phyloP scores from a whole-genome alignment of 2,329 filamentous ascomycete species.

The Sphaceloma murrayae region DNA sequence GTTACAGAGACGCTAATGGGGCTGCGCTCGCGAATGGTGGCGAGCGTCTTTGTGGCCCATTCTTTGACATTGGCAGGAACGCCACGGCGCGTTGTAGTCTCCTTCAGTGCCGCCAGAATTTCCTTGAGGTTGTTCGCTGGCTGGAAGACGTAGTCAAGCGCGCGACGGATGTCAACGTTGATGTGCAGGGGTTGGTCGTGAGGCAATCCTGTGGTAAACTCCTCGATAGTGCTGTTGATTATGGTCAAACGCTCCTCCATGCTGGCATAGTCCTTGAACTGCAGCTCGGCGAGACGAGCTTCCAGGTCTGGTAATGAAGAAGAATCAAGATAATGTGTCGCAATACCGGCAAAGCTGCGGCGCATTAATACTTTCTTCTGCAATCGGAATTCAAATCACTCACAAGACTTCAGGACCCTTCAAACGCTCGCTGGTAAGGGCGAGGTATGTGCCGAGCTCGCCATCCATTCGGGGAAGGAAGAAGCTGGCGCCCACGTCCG shows the following conservation, averaged over 20 bases:
- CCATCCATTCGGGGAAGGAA: conserved; percentile 89
- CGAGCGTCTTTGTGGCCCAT: conserved; percentile 72
- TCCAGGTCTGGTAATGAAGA: conserved; percentile 74
- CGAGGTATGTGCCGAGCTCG: conserved; percentile 79
- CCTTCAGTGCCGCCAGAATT: conserved; percentile 58
- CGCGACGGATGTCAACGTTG: conserved; percentile 57
- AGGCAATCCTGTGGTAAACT: conserved; percentile 80
- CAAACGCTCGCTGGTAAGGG: conserved; percentile 76
- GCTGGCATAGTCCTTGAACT: conserved; percentile 68
- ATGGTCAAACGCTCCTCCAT: conserved; percentile 55
- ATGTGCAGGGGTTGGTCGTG: conserved; percentile 55
- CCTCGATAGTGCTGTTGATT: conserved; percentile 82
- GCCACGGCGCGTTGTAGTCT: conserved; percentile 32
- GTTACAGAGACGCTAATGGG: conserved; percentile 81
- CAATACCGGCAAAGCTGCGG: conserved; percentile 64
- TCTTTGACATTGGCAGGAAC: conserved; percentile 45
- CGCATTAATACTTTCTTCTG: too few species aligned
- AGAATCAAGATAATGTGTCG: conserved; percentile 93
- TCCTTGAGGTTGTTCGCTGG: conserved; percentile 49
- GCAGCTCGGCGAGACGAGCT: conserved; percentile 74
- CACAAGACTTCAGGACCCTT: conserved; percentile 70
- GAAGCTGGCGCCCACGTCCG: conserved; percentile 92
- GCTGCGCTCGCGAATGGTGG: conserved; percentile 66
- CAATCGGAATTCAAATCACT: conserved; percentile 1
- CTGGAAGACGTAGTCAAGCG: conserved; percentile 62